Base-by-base conservation (phyloP, 2,329 filamentous ascomycete genomes). In the Verticillium klebahnii region DNA sequence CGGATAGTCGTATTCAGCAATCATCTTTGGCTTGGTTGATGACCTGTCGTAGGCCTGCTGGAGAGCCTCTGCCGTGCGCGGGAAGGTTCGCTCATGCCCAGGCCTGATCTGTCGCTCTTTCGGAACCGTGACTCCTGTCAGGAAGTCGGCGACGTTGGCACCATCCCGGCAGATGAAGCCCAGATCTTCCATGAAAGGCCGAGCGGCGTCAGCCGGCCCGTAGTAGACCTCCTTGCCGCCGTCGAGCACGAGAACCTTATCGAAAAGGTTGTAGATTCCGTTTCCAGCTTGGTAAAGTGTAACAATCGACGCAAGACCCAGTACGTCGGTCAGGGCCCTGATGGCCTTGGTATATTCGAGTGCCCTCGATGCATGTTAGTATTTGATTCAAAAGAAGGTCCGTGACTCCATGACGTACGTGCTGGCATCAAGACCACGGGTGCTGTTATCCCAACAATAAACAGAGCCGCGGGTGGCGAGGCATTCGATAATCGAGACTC, bases 211-310 rank as follows among this genome's bases (percentile, higher is more conserved):
- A 65, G 80, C 75, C 0, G 86, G 81, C 0, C 88, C 88, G 65
- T 88, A 90, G 74, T 82, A 91, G 56, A 89, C 80, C 66, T 90
- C 72, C 64, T 86, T 85, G 56, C 88, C 88, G 62, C 85, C 82
- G 56, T 90, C 87, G 3, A 91, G 79, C 9, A 91, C 82, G 0
- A 90, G 77, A 0, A 90, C 87, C 69, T 90, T 91, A 70, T 91
- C 87, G 69, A 91, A 90, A 0, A 87, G 78, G 31, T 89, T 77
- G 70, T 89, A 90, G 62, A 91, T 90, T 29, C 83, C 85, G 61
- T 91, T 89, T 6, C 86, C 86, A 3, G 89, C 88, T 69, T 91
- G 89, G 69, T 91, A 91, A 0, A 90, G 77, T 0, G 86, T 88
- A 14, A 89, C 85, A 56, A 89, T 84, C 0, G 85, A 82, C 0